Evolutionary conservation across 371 early-diverging fungal genomes (phyloP), one percentile per base, ranked within the genome.

Genomic region (Mortierella sp.): DNA sequence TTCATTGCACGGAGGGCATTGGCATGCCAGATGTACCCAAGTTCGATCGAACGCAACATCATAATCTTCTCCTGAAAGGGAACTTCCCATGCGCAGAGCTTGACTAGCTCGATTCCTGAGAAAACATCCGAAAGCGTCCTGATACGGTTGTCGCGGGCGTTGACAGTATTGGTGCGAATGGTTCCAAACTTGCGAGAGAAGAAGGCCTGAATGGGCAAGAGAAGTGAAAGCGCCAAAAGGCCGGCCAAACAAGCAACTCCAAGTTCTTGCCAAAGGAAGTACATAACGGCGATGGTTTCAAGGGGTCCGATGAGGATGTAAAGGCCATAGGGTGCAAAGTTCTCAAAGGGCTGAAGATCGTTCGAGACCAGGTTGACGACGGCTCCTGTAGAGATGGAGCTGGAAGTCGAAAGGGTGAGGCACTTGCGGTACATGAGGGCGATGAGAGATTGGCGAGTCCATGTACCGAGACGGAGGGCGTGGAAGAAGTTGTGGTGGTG

Each of bases 91-190:
- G 88, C 89, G 55, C 88, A 89, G 50, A 90, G 78, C 74, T 89
- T 89, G 74, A 89, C 80, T 77, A 80, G 47, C 26, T 74, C 73
- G 48, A 87, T 78, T 19, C 81, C 85, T 19, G 87, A 87, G 75
- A 94, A 81, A 19, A 93, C 60, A 85, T 94, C 94, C 77, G 92
- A 91, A 88, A 92, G 89, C 58, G 92, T 76, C 70, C 90, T 89
- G 50, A 91, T 90, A 6, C 94, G 78, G 14, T 77, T 77, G 79
- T 94, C 94, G 75, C 92, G 91, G 79, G 88, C 90, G 14, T 82
- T 78, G 89, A 92, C 92, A 72, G 92, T 92, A 31, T 81, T 80
- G 80, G 91, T 89, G 54, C 90, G 89, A 26, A 91, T 54, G 45
- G 63, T 72, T 26, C 58, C 70, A 21, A 79, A 76, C 5, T 65